Base-by-base conservation (phyloP, 108 stramenopile genomes). In the Skeletonema grethae region DNA sequence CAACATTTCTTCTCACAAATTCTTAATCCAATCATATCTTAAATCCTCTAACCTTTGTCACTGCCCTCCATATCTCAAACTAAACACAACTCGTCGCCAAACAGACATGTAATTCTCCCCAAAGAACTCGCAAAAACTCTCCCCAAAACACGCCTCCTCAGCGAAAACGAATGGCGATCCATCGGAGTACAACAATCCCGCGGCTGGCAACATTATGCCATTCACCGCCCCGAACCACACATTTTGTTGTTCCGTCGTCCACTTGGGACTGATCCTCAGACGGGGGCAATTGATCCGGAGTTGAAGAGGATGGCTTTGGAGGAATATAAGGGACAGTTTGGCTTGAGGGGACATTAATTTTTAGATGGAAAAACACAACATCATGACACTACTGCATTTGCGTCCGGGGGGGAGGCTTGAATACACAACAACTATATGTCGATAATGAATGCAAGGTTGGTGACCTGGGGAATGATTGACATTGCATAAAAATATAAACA, bases 131-230 rank as follows among this genome's bases (percentile, higher is more conserved):
- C 97, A 35, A 97, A 97, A 82, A 87, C 88, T 30, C 85, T 99
- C 38, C 97, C 98, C 56, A 97, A 97, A 79, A 85, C 85, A 25
- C 91, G 97, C 41, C 89, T 97, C 43, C 72, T 99, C 71, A 86
- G 91, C 25, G 98, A 99, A 82, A 84, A 86, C 29, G 98, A 99
- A 77, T 99, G 98, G 98, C 86, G 98, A 56, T 89, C 87, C 29
- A 89, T 97, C 56, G 97, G 97, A 7, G 96, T 99, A 12, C 98
- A 99, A 87, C 97, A 98, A 86, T 89, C 86, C 78, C 91, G 98
- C 35, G 98, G 98, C 39, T 99, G 98, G 98, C 86, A 94, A 72
- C 99, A 99, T 72, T 99, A 98, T 84, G 97, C 98, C 29, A 96
- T 97, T 72, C 99, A 99, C 76, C 90, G 93, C 35, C 99, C 99